Conservation (phyloP, 371 early-diverging fungal species). For the Catenaria anguillulae region DNA sequence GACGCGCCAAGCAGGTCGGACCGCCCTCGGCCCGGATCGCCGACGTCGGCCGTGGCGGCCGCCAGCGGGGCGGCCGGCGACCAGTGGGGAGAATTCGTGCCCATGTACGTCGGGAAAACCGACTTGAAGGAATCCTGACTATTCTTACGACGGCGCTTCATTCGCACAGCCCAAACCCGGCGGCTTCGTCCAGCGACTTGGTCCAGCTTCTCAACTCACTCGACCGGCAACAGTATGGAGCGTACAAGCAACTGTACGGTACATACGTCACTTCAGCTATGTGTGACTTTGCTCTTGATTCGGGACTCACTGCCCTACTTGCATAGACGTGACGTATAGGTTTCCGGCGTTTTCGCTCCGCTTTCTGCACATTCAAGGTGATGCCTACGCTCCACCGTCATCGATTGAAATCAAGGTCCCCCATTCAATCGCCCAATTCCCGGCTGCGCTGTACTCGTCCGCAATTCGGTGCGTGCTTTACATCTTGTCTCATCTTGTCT, state of each 20-base stretch:
- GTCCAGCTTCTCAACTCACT: neutral
- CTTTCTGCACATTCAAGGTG: constrained; percentile 24
- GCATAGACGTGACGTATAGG: neutral
- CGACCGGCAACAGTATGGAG: constrained; percentile 13
- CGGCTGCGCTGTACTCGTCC: constrained; percentile 11
- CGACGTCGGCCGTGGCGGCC: neutral
- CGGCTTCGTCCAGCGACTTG: neutral
- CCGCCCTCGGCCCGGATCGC: neutral
- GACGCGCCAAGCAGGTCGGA: neutral
- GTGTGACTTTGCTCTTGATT: no score
- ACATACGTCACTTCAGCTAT: no score
- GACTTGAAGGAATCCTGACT: no score
- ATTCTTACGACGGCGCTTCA: no score
- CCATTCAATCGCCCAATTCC: constrained; percentile 18
- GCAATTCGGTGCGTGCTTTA: constrained; percentile 10
- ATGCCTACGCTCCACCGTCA: constrained; percentile 32
- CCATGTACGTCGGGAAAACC: no score
- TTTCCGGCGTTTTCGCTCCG: constrained; percentile 16
- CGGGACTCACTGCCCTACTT: no score
- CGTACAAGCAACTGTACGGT: constrained; percentile 16
- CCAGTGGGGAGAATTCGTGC: no score
- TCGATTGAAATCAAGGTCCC: constrained; percentile 19
- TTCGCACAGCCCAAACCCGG: neutral
- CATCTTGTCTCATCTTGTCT: no score
- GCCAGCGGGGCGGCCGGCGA: no score